phyloP scores from a whole-genome alignment of 1,139 yeast genomes.

The Candida pseudoviswanathii region DNA sequence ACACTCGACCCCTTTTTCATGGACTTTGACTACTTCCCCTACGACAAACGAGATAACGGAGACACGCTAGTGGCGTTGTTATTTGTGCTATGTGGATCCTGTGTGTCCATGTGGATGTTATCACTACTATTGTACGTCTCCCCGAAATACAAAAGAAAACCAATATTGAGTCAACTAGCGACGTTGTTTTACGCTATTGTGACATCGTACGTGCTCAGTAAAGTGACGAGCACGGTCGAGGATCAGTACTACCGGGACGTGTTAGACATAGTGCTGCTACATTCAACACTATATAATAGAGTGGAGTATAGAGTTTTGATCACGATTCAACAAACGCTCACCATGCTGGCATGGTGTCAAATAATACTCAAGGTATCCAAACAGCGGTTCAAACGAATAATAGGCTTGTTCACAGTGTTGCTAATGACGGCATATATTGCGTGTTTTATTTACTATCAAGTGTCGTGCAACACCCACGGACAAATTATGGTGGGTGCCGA shows the following conservation, averaged over 20 bases:
- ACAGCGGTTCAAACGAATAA: constrained; percentile 22
- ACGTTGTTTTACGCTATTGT: constrained; percentile 48
- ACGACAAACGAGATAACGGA: constrained; percentile 37
- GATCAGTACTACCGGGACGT: constrained; percentile 39
- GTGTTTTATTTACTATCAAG: constrained; percentile 20
- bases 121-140: constrained; percentile 47
- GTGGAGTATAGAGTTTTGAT: constrained; percentile 31
- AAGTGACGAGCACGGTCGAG: constrained; percentile 35
- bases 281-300: constrained; percentile 29
- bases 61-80: constrained; percentile 48
- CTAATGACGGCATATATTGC: constrained; percentile 24
- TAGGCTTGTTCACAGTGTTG: constrained; percentile 21
- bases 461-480: constrained; percentile 14
- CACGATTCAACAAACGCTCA: constrained; percentile 35
- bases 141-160: constrained; percentile 49
- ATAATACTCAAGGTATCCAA: constrained; percentile 29
- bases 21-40: constrained; percentile 17
- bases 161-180: constrained; percentile 46
- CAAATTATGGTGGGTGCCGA: constrained; percentile 5
- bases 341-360: constrained; percentile 45
- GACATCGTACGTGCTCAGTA: constrained; percentile 42
- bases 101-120: constrained; percentile 58
- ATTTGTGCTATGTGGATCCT: constrained; percentile 43
- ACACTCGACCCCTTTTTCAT: neutral
- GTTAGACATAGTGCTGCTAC: constrained; percentile 39